Evolutionary conservation across 1,284 basidiomycete species (phyloP), one percentile per base, ranked within the genome.

Genomic region (Cryptococcus sp.): DNA sequence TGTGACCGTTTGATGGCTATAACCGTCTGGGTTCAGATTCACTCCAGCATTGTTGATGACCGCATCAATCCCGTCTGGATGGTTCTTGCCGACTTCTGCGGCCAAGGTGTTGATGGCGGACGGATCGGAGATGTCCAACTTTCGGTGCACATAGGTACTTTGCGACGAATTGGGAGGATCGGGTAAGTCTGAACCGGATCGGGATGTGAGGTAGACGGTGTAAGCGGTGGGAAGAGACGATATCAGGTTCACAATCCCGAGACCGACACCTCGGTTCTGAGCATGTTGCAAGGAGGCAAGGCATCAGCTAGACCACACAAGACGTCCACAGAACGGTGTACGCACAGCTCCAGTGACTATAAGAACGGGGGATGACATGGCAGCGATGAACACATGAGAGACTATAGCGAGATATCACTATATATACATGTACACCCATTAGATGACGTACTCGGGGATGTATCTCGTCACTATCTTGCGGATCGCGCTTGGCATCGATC

Each of bases 201-300:
- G 46, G 27, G 46, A 47, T 22, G 46, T 47, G 46, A 47, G 22
- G 46, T 47, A 47, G 27, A 47, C 46, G 22, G 46, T 47, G 27
- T 47, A 47, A 3, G 46, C 46, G 22, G 46, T 47, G 22, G 46
- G 20, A 7, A 23, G 46, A 19, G 22, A 3, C 8, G 46, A 47
- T 16, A 47, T 47, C 46, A 47, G 46, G 46, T 47, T 47, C 22
- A 47, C 46, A 27, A 47, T 47, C 22, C 46, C 46, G 46, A 47
- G 46, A 47, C 46, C 46, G 6, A 47, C 46, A 16, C 46, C 46
- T 23, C 46, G 46, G 20, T 47, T 47, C 46, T 47, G 46, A 23
- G 16, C 27, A n/a, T 8, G 31, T 35, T 35, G 31, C 31, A 35
- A 35, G 31, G 31, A 6, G n/a, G n/a, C n/a, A n/a, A 19, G 19